Evolutionary conservation across 352 stramenopile genomes (phyloP).

Genomic region (Phytophthora citricola): DNA sequence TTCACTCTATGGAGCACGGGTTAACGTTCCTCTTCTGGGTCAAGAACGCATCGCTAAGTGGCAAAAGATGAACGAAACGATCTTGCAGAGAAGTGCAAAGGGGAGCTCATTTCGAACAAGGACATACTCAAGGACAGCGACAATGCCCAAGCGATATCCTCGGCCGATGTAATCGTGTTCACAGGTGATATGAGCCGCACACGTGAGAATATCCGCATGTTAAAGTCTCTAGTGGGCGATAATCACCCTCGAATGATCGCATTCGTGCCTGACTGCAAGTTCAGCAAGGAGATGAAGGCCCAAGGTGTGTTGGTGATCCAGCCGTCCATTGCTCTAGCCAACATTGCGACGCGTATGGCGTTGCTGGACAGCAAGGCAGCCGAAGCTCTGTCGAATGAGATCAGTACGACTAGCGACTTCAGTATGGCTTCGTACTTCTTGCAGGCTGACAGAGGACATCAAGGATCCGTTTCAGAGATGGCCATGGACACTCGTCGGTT

Average conservation of each 20-base stretch:
- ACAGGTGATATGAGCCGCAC: constrained; percentile 56
- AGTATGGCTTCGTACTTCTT: constrained; percentile 71
- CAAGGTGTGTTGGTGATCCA: constrained; percentile 56
- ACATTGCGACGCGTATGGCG: constrained; percentile 71
- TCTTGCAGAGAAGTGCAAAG: constrained; percentile 53
- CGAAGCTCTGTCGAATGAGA: constrained; percentile 48
- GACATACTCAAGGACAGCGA: constrained; percentile 62
- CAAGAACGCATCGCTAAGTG: constrained; percentile 64
- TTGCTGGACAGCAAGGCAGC: constrained; percentile 55
- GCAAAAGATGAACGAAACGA: constrained; percentile 71
- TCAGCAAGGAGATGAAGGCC: constrained; percentile 51
- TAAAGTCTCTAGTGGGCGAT: constrained; percentile 51
- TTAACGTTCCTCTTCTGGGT: constrained; percentile 67
- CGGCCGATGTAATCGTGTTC: constrained; percentile 68
- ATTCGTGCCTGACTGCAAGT: constrained; percentile 53
- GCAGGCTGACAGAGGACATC: constrained; percentile 34
- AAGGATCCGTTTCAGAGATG: constrained; percentile 47
- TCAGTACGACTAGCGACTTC: constrained; percentile 57
- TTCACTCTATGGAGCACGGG: constrained; percentile 64
- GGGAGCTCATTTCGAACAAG: constrained; percentile 71
- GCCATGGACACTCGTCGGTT: constrained; percentile 42
- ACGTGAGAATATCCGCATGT: constrained; percentile 55
- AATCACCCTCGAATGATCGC: constrained; percentile 67
- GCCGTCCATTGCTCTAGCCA: constrained; percentile 71
- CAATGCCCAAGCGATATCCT: constrained; percentile 42